Evolutionary conservation across 768 basidiomycete genomes (phyloP), one percentile per base, ranked within the genome.

Genomic region (Butyriboletus loyo): DNA sequence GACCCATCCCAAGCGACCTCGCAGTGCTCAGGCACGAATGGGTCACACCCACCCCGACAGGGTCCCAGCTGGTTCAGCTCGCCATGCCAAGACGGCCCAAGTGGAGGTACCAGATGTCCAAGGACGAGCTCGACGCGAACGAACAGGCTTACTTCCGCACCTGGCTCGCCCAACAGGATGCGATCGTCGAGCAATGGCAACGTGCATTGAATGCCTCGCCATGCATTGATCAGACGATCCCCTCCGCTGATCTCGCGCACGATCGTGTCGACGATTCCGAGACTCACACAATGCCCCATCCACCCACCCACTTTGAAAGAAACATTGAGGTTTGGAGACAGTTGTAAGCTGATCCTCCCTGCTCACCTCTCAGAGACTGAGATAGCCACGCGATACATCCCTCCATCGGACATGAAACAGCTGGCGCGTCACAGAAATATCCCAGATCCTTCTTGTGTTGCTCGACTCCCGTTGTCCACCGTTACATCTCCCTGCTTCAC

Each of bases 281-380:
- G 32, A 54, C 54, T n/a, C 45, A 34, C 4, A 45, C 30, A 13
- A 75, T 85, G 78, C 84, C 83, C 10, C 72, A 73, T 39, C 87
- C 89, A 4, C 84, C 87, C 2, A 85, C 87, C 1, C 85, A 86
- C 69, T 97, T 84, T 67, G 94, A 97, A 70, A 80, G 89, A 37
- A 97, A 98, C 67, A 62, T 97, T 40, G 90, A 97, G 65, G 93
- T 97, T 14, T 98, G 94, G 94, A 73, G 95, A 56, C 96, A 98
- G 73, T 72, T 98, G 84, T 91, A 68, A 60, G 87, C 77, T 17
- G 47, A 40, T 49, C 49, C 30, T 15, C 41, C 49, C 17, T 31
- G 3, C 46, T 34, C 53, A 32, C 43, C 45, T 40, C 37, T 31
- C 41, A 11, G 24, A 43, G 43, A 38, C 43, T 50, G 43, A 48